These are phyloP conservation scores for Fusarium musae DNA, from an alignment of 2,329 filamentous ascomycete species.

Conservation along the genomic window DNA sequence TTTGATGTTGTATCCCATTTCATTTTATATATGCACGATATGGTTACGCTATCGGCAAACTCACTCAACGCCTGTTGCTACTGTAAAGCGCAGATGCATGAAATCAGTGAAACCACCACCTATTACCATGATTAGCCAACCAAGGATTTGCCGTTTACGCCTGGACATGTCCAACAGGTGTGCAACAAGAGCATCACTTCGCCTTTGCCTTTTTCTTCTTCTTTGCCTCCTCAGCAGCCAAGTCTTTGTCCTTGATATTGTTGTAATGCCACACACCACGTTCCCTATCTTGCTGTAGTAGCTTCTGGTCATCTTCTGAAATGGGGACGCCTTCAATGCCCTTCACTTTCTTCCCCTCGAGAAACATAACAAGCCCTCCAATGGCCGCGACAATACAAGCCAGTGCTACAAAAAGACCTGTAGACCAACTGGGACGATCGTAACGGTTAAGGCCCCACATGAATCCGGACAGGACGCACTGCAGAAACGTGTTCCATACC, in stretches of 20 bases:
- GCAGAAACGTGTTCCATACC: conserved; percentile 81
- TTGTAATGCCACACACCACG: conserved; percentile 67
- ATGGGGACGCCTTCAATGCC: conserved; percentile 75
- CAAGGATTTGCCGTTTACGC: neutral
- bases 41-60: neutral
- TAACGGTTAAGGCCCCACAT: conserved; percentile 86
- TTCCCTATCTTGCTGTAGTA: conserved; percentile 63
- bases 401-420: conserved; percentile 80
- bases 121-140: neutral
- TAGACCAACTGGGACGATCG: conserved; percentile 81
- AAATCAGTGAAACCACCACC: conserved; percentile 3
- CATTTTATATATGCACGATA: neutral
- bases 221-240: conserved; percentile 23
- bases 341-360: conserved; percentile 79
- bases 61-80: neutral
- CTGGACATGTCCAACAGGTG: neutral
- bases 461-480: conserved; percentile 76
- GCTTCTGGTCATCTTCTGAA: conserved; percentile 64
- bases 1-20: neutral
- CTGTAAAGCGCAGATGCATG: neutral
- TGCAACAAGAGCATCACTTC: conserved; percentile 6
- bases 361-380: conserved; percentile 76
- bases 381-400: conserved; percentile 75
- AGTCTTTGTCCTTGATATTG: conserved; percentile 52
- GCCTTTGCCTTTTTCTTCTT: conserved; percentile 43